Base-by-base conservation (phyloP, 2,329 filamentous ascomycete species). In the Laburnicola sp. region DNA sequence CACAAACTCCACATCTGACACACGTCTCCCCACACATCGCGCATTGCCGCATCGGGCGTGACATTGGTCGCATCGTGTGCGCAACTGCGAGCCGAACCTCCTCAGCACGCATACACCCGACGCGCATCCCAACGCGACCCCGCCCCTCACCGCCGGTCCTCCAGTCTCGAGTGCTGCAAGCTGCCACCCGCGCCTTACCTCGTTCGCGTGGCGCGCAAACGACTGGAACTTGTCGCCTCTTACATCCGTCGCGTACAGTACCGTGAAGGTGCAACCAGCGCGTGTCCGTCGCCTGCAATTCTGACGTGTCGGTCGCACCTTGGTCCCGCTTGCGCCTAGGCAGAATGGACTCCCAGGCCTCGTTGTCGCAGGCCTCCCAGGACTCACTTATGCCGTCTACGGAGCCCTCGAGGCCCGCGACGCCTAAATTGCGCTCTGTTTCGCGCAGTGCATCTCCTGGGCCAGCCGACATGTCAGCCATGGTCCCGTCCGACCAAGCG, bases 331-430 rank as follows among this genome's bases (percentile, higher is more conserved):
- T 53, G 53, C 58, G 50, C 56, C 54, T 44, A 60, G 64, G 56
- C 63, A 64, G 40, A 59, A 69, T 70, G 65, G 66, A 69, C 48
- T 47, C 57, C 44, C 64, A 67, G 42, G 55, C 62, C 49, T 44
- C 61, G 31, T 58, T 63, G 42, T 60, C 62, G 56, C 62, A 59
- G 47, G 40, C 47, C 38, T 62, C 63, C 52, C 63, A 63, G 52
- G 65, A 65, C 53, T 59, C 63, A 8, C 53, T 69, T 58, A 57
- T 71, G 58, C 64, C 66, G 35, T 65, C 68, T 21, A 68, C 68
- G 40, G 68, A 72, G 45, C 30, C 60, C 16, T 58, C 63, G 43
- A 59, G 53, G 32, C 62, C 66, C 22, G 60, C 59, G 45, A 69
- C 68, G 26, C 66, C 62, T 31, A 60, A 58, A 16, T 34, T 57